phyloP scores from a whole-genome alignment of 140 eudicot species.

The Bidens hawaiensis region DNA sequence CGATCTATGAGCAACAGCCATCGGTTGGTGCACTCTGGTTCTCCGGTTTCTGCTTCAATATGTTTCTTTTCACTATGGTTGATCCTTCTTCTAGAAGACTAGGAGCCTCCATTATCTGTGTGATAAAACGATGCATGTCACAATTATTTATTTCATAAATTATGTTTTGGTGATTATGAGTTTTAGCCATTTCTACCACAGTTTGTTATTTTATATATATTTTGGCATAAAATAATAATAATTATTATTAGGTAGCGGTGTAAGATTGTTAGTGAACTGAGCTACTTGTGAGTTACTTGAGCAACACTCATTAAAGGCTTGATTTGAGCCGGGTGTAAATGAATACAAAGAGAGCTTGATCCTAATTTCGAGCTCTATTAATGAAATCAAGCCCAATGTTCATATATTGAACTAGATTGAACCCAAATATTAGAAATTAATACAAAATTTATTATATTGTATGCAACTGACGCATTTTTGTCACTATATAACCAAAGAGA shows the following conservation, averaged over 20 bases:
- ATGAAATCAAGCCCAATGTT: background rate
- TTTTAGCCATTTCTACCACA: too few species aligned
- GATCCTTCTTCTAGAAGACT: conserved; percentile 69
- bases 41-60: conserved; percentile 72
- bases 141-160: too few species aligned
- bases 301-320: background rate
- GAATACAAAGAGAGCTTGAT: too few species aligned
- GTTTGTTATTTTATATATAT: too few species aligned
- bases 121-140: too few species aligned
- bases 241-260: background rate
- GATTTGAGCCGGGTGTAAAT: background rate
- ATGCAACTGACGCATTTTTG: background rate
- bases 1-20: conserved; percentile 62
- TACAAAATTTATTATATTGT: background rate
- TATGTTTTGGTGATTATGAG: too few species aligned
- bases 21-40: conserved; percentile 32
- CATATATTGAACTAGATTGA: background rate
- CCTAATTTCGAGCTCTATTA: background rate
- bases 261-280: background rate
- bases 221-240: too few species aligned
- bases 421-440: background rate
- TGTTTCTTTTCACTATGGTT: conserved; percentile 34
- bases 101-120: conserved; percentile 56
- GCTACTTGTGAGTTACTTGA: background rate
- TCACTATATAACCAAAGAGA: background rate